A percentile compares a stretch with the other conserved stretches of the same genome.
These are phyloP conservation scores for Vitis amurensis DNA, from an alignment of 164 flowering plant genomes.

Conservation along the genomic window DNA sequence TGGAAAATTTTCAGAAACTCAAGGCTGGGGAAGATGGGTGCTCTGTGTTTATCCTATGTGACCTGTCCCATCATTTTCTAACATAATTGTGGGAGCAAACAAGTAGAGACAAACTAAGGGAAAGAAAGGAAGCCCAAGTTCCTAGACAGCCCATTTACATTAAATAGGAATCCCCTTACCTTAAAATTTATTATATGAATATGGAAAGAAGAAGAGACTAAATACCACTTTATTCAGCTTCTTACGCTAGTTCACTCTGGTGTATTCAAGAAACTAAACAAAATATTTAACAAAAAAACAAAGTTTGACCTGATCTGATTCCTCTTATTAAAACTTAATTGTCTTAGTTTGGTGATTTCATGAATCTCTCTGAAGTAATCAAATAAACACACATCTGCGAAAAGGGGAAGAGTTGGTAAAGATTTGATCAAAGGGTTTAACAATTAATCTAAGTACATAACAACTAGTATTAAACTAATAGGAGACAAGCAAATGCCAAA, in stretches of 20 bases:
- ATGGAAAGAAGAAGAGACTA: not conserved
- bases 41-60: slow-evolving; percentile 20
- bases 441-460: not conserved
- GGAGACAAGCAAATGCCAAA: no score
- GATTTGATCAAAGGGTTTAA: not conserved
- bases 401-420: not conserved
- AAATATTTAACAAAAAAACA: not conserved
- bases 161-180: slow-evolving; percentile 15
- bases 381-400: not conserved
- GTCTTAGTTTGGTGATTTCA: not conserved
- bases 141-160: slow-evolving; percentile 11
- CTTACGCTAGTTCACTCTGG: slow-evolving; percentile 16
- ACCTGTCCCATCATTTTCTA: slow-evolving; percentile 14
- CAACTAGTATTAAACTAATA: no score
- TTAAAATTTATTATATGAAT: slow-evolving; percentile 8
- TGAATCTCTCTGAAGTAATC: not conserved
- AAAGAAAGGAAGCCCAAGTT: slow-evolving; percentile 14
- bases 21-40: slow-evolving; percentile 6
- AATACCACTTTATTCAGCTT: slow-evolving; percentile 15
- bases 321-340: not conserved
- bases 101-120: slow-evolving; percentile 6
- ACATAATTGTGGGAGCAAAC: slow-evolving; percentile 2
- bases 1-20: slow-evolving; percentile 11
- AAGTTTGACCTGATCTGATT: slow-evolving; percentile 16
- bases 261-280: slow-evolving; percentile 2